A percentile compares a stretch with the other conserved stretches of the same genome.
phyloP scores from a whole-genome alignment of 352 stramenopile genomes.

The Phytophthora multivora region DNA sequence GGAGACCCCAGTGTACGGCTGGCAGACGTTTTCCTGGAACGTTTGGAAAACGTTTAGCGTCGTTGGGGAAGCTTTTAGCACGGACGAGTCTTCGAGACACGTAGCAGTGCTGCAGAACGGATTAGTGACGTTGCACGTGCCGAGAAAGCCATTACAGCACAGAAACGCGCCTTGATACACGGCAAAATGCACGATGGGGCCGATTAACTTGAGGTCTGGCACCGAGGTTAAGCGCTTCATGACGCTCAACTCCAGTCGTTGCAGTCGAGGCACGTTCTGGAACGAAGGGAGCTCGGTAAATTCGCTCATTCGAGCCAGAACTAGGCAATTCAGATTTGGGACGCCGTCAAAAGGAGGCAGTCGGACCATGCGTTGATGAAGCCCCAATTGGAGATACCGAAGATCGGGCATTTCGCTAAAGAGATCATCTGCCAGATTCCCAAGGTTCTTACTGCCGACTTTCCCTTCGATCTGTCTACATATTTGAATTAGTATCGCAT shows the following conservation, averaged over 20 bases:
- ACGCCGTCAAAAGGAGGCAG: conserved; percentile 40
- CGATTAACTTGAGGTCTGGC: conserved; percentile 27
- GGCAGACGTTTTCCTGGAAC: conserved; percentile 23
- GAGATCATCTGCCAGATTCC: conserved; percentile 23
- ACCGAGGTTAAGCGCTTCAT: conserved; percentile 16
- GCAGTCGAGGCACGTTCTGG: conserved; percentile 8
- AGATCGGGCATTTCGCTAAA: conserved; percentile 42
- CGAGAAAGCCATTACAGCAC: conserved; percentile 47
- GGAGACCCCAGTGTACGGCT: conserved; percentile 19
- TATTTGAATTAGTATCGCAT: not conserved
- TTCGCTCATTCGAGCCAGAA: conserved; percentile 24
- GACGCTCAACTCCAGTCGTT: conserved; percentile 34
- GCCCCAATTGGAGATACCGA: conserved; percentile 41
- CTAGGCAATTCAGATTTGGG: conserved; percentile 34
- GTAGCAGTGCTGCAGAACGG: conserved; percentile 15
- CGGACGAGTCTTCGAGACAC: conserved; percentile 16
- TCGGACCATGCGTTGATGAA: conserved; percentile 26
- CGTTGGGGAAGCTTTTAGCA: conserved; percentile 6
- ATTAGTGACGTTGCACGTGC: conserved; percentile 29
- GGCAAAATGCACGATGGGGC: conserved; percentile 24
- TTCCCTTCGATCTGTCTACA: conserved; percentile 54
- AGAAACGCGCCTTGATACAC: conserved; percentile 30
- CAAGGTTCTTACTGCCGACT: conserved; percentile 26
- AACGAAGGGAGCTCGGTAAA: conserved; percentile 41
- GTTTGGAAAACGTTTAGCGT: conserved; percentile 22